Conservation (phyloP, 768 basidiomycete genomes). For the Cystoderma amianthinum region DNA sequence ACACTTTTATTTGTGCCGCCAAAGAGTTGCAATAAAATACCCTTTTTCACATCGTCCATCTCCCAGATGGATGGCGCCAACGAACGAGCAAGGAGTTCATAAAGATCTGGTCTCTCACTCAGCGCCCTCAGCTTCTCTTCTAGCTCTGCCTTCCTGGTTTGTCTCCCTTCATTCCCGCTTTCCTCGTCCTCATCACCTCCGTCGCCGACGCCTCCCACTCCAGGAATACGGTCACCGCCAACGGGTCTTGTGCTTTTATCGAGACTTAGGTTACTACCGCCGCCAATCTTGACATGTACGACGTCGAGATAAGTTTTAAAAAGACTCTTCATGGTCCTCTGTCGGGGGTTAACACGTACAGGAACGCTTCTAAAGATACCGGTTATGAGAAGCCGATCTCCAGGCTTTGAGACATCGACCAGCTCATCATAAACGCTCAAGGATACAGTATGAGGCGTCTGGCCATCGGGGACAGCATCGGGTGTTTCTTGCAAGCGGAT, state of each 20-base stretch:
- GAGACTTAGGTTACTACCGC: slow-evolving; percentile 63
- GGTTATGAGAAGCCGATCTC: slow-evolving; percentile 84
- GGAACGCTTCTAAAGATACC: slow-evolving; percentile 95
- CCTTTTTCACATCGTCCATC: slow-evolving; percentile 99
- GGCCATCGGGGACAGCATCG: slow-evolving; percentile 95
- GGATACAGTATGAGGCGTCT: slow-evolving; percentile 96
- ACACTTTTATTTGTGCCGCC: slow-evolving; percentile 98
- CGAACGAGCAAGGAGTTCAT: slow-evolving; percentile 76
- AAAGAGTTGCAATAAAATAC: slow-evolving; percentile 91
- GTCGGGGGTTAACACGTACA: slow-evolving; percentile 90
- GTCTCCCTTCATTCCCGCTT: slow-evolving; percentile 32
- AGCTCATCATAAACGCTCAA: slow-evolving; percentile 98
- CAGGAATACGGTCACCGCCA: slow-evolving; percentile 62
- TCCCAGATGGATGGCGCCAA: slow-evolving; percentile 96
- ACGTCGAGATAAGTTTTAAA: slow-evolving; percentile 99
- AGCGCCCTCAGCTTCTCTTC: slow-evolving; percentile 74
- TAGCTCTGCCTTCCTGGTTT: slow-evolving; percentile 57
- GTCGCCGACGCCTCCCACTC: slow-evolving; percentile 64
- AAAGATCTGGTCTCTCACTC: slow-evolving; percentile 72
- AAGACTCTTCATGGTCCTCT: slow-evolving; percentile 86
- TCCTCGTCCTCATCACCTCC: slow-evolving; percentile 62
- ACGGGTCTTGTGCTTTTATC: slow-evolving; percentile 73
- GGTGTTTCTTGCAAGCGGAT: slow-evolving; percentile 96
- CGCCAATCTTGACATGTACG: slow-evolving; percentile 80
- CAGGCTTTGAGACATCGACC: slow-evolving; percentile 93